Percentiles rank a stretch among this genome's conserved stretches.
Evolutionary conservation across 2,329 filamentous ascomycete species (phyloP).

Genomic region (Fusarium incarnatum): DNA sequence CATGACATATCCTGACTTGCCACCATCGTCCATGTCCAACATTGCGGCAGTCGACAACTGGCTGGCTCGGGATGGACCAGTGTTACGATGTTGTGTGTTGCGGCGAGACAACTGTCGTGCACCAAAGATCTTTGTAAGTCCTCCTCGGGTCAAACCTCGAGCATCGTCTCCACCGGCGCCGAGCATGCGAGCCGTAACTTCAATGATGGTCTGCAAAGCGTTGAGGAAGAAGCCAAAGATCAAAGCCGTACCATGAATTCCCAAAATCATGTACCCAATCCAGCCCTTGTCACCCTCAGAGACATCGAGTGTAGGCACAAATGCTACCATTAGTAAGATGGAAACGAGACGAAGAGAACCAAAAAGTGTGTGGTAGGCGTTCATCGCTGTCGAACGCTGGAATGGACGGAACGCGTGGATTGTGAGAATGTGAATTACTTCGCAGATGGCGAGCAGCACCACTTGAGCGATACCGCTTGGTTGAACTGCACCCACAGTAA

Average conservation of each 20-base stretch:
- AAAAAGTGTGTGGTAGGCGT: conserved; percentile 91
- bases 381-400: conserved; percentile 94
- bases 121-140: conserved; percentile 89
- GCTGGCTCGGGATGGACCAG: conserved; percentile 76
- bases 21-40: conserved; percentile 74
- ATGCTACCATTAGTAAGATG: conserved; percentile 81
- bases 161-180: conserved; percentile 84
- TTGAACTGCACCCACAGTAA: conserved; percentile 93
- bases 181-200: conserved; percentile 84
- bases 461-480: conserved; percentile 93
- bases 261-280: conserved; percentile 92
- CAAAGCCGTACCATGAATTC: conserved; percentile 86
- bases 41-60: conserved; percentile 87
- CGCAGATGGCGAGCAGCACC: conserved; percentile 90
- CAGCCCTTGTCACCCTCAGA: conserved; percentile 86
- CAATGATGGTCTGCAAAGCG: conserved; percentile 87
- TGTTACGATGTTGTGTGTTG: conserved; percentile 69
- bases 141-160: conserved; percentile 78
- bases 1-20: conserved; percentile 69
- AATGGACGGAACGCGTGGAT: conserved; percentile 92
- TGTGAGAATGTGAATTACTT: conserved; percentile 89
- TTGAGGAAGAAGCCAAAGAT: conserved; percentile 95
- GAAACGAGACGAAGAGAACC: conserved; percentile 80
- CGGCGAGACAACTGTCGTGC: conserved; percentile 88
- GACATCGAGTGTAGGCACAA: conserved; percentile 85